Conservation (phyloP, 805 yeast species). For the Spathaspora arborariae region DNA sequence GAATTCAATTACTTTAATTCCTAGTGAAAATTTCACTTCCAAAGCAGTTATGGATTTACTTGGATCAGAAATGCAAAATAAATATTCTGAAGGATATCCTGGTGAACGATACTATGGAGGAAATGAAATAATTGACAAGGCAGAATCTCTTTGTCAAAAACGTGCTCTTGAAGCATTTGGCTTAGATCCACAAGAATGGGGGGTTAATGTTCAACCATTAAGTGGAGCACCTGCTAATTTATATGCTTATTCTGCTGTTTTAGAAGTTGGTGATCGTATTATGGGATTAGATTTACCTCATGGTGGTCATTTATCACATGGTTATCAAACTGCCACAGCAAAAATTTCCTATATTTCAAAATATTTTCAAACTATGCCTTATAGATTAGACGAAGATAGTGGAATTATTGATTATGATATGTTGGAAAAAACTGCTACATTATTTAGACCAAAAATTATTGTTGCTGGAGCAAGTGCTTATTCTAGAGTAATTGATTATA, state of each 20-base stretch:
- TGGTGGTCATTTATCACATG: constrained; percentile 98
- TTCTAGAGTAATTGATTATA: constrained; percentile 94
- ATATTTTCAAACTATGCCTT: constrained; percentile 98
- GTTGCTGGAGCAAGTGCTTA: constrained; percentile 99
- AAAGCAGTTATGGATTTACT: constrained; percentile 93
- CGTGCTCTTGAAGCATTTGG: constrained; percentile 91
- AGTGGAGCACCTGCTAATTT: constrained; percentile 98
- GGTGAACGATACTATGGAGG: constrained; percentile 99
- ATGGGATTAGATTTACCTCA: constrained; percentile 99
- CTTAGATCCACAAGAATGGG: constrained; percentile 83
- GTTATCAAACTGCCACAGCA: constrained; percentile 91
- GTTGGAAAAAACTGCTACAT: constrained; percentile 82
- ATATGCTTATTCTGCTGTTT: constrained; percentile 91
- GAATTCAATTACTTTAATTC: constrained; percentile 89
- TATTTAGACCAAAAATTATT: constrained; percentile 93
- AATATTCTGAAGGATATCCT: constrained; percentile 98
- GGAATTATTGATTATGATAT: constrained; percentile 96
- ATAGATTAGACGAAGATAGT: constrained; percentile 86
- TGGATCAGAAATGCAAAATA: constrained; percentile 97
- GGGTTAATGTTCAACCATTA: constrained; percentile 94
- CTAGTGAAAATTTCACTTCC: constrained; percentile 96
- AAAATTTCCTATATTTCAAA: constrained; percentile 95
- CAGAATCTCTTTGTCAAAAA: constrained; percentile 87
- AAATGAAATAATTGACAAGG: constrained; percentile 92
- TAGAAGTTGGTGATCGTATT: constrained; percentile 93